Percentiles rank a stretch among this genome's conserved stretches.
Conservation (phyloP, 164 flowering plant genomes). For the Magnolia kwangsiensis region DNA sequence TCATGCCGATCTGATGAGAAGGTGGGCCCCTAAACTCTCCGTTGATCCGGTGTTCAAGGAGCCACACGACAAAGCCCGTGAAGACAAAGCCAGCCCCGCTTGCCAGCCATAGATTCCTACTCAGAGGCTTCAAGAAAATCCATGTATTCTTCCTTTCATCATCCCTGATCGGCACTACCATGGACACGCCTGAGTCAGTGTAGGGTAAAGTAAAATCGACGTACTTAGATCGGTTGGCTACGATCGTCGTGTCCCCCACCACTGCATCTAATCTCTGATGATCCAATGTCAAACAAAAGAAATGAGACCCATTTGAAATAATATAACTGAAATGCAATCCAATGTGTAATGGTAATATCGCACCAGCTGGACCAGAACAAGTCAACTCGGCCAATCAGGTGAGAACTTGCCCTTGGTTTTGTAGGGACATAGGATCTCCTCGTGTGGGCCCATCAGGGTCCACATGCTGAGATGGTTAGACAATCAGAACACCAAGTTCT, state of each 20-base stretch:
- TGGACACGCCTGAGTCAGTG: conserved; percentile 18
- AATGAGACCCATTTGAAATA: no score
- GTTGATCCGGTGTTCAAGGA: conserved; percentile 26
- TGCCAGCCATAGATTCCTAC: conserved; percentile 23
- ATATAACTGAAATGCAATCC: neutral
- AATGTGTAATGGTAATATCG: neutral
- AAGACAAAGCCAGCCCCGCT: conserved; percentile 16
- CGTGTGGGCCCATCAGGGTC: no score
- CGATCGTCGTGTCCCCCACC: conserved; percentile 33
- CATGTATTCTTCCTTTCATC: conserved; percentile 9
- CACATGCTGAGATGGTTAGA: no score
- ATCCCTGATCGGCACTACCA: conserved; percentile 16
- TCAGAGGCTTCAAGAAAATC: conserved; percentile 30
- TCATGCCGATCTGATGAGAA: conserved; percentile 14
- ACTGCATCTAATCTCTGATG: conserved; percentile 31
- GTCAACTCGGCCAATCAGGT: no score
- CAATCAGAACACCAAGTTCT: no score
- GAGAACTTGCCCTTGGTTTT: no score
- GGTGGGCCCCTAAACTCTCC: conserved; percentile 15
- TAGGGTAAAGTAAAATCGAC: conserved; percentile 32
- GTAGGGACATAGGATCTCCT: no score
- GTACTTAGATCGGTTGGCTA: conserved; percentile 20
- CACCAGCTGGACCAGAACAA: neutral
- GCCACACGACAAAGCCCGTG: conserved; percentile 26
- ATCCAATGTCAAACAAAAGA: neutral